Evolutionary conservation across 441 rosid species (phyloP).

Genomic region (Gossypium laxum): DNA sequence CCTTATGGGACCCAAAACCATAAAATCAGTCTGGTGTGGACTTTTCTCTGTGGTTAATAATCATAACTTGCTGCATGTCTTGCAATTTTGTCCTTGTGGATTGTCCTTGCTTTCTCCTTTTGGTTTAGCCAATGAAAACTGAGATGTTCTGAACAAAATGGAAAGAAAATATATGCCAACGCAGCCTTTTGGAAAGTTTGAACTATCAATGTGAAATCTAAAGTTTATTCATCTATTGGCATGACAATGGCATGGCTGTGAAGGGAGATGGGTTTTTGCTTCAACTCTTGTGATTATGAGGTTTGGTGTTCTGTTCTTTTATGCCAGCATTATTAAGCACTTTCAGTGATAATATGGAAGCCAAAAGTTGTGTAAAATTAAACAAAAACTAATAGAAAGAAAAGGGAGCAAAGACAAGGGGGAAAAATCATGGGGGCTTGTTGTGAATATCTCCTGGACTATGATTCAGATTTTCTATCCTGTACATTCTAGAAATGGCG

Average conservation of each 20-base stretch:
- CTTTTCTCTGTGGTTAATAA: not conserved
- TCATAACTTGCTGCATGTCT: not conserved
- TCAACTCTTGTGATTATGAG: conserved; percentile 2
- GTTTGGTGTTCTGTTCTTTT: not conserved
- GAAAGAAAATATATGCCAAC: not conserved
- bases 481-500: not conserved
- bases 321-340: not conserved
- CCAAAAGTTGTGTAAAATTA: not conserved
- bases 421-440: not conserved
- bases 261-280: not conserved
- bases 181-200: not conserved
- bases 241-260: not conserved
- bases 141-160: not conserved
- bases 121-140: not conserved
- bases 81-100: not conserved
- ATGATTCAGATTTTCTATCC: not conserved
- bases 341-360: not conserved
- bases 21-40: not conserved
- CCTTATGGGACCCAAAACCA: not conserved
- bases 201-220: not conserved
- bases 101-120: not conserved
- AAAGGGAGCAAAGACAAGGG: not conserved
- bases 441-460: not conserved
- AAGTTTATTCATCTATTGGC: not conserved
- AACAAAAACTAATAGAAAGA: conserved; percentile 3